Evolutionary conservation across 176 grass and related monocot species (phyloP), one percentile per base, ranked within the genome.

Genomic region (Avena eriantha): DNA sequence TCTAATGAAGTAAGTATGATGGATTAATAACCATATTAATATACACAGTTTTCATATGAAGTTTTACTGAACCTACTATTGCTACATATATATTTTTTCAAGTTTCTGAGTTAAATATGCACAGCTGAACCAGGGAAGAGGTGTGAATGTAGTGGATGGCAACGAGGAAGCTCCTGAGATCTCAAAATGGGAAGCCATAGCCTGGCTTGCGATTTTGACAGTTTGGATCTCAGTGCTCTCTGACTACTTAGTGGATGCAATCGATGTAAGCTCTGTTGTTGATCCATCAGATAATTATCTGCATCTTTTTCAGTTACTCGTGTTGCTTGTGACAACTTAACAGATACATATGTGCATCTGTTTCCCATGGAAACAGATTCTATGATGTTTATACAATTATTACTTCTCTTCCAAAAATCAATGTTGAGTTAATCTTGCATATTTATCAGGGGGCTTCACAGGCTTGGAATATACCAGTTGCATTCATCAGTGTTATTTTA

Each of bases 401-500:
- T 76, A 51, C 47, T 53, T 76, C 2, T 5, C 8, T 10, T 31
- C 18, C 64, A 8, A 7, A 31, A 31, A 51, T 3, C 46, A 26
- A 18, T 53, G 46, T 50, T 29, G 17, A 34, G 54, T 67, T 80
- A 77, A 74, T 14, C 14, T 78, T 82, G 50, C 14, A 43, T 51
- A 34, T 66, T 90, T 87, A 83, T 36, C 80, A 97, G 92, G 90
- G 86, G 41, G 92, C 90, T 80, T 89, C 94, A 13, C 65, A 81
- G 57, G 56, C 92, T 29, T 97, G 92, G 94, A 81, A 88, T 33
- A 85, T 94, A 88, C 94, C 94, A 1, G 58, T 94, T 67, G 60
- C 92, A 21, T 97, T 97, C 76, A 94, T 97, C 53, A 97, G 92
- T 82, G 92, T 90, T 78, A 86, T 97, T 84, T 88, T 97, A 78